Evolutionary conservation across 2,329 filamentous ascomycete species (phyloP), one percentile per base, ranked within the genome.

Genomic region (Diaporthe vexans): DNA sequence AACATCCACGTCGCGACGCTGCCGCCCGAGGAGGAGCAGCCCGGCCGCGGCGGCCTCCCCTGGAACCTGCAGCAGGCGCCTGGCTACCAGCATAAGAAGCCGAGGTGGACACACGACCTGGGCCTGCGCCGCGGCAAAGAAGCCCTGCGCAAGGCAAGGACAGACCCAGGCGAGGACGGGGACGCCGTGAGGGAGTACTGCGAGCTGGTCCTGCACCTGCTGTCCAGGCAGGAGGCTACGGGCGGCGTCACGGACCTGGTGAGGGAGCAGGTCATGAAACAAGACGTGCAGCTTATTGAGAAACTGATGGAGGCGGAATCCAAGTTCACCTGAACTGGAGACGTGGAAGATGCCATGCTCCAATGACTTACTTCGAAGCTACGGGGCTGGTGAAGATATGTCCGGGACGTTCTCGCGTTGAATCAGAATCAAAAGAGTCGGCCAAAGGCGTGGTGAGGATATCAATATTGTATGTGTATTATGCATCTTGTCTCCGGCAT

Each of bases 101-200:
- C 83, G 63, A 79, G 79, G 4, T 93, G 91, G 91, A 89, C 88
- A 29, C 84, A 85, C 58, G 90, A 92, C 67, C 84, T 88, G 8
- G 91, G 91, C 9, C 84, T 91, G 65, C 84, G 87, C 71, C 87
- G 87, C 26, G 91, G 90, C 1, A 87, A 89, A 58, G 84, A 87
- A 26, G 87, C 86, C 19, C 82, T 93, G 74, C 86, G 87, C 56
- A 85, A 81, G 71, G 87, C 88, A 46, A 85, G 88, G 73, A 83
- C 84, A 43, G 84, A 86, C 40, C 84, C 86, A 1, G 85, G 87
- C n/a, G 86, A 88, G 77, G 88, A 88, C 73, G 90, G 90, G 40
- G 89, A 92, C 77, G 91, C 85, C 6, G 84, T 93, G 40, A 84
- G 88, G 70, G 91, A 92, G 80, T 93, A 91, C 78, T 88, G 87